Evolutionary conservation across 1,139 yeast species (phyloP).

Genomic region (Diutina pseudorugosa): DNA sequence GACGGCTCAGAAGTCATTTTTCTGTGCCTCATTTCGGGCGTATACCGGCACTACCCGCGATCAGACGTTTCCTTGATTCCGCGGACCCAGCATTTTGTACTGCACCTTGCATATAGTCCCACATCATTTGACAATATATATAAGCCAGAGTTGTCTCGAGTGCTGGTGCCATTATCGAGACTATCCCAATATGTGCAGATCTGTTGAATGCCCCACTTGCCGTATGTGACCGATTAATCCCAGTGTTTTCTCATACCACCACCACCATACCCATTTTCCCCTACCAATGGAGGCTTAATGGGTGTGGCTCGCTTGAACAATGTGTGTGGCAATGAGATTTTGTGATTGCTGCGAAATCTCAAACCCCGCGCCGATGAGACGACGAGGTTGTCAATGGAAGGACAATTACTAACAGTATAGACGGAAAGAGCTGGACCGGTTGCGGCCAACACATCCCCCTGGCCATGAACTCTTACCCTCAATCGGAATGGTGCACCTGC

Average conservation of each 20-base stretch:
- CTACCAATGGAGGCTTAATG: too few species aligned
- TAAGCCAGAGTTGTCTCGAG: background rate
- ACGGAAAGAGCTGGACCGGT: constrained; percentile 12
- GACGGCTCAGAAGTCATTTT: background rate
- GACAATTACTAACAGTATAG: constrained; percentile 1
- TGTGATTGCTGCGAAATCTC: background rate
- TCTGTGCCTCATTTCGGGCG: background rate
- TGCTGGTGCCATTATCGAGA: background rate
- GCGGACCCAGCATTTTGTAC: background rate
- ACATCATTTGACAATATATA: background rate
- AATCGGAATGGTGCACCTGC: constrained; percentile 29
- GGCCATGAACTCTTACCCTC: constrained; percentile 15
- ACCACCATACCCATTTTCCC: too few species aligned
- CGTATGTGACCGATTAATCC: background rate
- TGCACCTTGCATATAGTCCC: background rate
- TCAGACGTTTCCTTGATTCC: background rate
- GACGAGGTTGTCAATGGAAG: too few species aligned
- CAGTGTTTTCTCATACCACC: background rate
- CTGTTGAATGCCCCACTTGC: constrained; percentile 3
- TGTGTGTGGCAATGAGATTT: background rate
- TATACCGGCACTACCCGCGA: constrained; percentile 2
- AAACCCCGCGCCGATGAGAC: background rate
- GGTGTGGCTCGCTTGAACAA: too few species aligned
- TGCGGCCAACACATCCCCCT: constrained; percentile 9
- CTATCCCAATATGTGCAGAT: constrained; percentile 2